phyloP scores from a whole-genome alignment of 306 rosid genomes.

The Dalbergia cochinchinensis region DNA sequence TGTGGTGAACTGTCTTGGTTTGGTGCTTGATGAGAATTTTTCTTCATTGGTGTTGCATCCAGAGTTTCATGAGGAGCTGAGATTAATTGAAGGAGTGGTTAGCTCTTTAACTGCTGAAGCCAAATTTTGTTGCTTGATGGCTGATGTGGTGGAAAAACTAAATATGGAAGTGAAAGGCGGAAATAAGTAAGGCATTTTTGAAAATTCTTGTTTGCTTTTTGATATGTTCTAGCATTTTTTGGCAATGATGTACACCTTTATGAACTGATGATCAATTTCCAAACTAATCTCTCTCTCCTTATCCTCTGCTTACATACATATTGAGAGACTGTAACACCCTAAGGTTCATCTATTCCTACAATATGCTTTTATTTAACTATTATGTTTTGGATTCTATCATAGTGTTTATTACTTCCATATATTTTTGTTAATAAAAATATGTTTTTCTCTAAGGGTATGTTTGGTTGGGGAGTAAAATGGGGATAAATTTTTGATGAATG shows the following conservation, averaged over 20 bases:
- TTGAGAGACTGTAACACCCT: not conserved
- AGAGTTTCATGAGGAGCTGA: constrained; percentile 78
- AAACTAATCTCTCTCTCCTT: not conserved
- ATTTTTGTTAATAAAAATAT: too few species aligned
- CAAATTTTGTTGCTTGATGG: constrained; percentile 60
- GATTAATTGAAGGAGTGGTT: constrained; percentile 58
- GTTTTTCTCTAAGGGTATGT: too few species aligned
- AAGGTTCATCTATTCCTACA: not conserved
- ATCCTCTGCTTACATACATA: not conserved
- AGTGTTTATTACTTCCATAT: not conserved
- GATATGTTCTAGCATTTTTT: not conserved
- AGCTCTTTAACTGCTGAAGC: constrained; percentile 69
- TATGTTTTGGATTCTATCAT: not conserved
- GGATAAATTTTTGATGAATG: too few species aligned
- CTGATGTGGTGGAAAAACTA: constrained; percentile 62
- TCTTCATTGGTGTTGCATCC: constrained; percentile 76
- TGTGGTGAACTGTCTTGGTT: constrained; percentile 63
- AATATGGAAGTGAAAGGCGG: constrained; percentile 48
- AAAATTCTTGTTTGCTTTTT: constrained; percentile 22
- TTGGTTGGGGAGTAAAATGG: too few species aligned
- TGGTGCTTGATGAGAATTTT: constrained; percentile 77
- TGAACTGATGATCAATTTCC: constrained; percentile 24
- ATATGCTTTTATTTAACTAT: not conserved
- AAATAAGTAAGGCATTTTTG: constrained; percentile 21
- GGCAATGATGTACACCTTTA: constrained; percentile 18